These are phyloP conservation scores for Candida buenavistaensis DNA, from an alignment of 1,139 yeast genomes.

Conservation along the genomic window DNA sequence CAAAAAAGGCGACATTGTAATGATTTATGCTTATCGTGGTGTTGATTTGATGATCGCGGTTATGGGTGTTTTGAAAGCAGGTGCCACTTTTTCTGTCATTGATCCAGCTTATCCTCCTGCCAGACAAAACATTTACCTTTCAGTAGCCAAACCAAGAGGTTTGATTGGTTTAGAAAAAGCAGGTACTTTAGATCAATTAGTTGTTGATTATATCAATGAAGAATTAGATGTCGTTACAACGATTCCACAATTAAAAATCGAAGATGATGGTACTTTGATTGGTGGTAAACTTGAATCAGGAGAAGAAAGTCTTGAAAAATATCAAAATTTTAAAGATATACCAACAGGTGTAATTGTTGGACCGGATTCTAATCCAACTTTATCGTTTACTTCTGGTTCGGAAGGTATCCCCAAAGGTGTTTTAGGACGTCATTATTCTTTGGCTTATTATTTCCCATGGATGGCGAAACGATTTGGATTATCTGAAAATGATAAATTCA, in stretches of 20 bases:
- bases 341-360: conserved; percentile 93
- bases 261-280: conserved; percentile 69
- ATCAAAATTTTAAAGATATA: conserved; percentile 44
- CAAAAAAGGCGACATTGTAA: conserved; percentile 88
- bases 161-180: conserved; percentile 89
- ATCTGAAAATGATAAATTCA: conserved; percentile 79
- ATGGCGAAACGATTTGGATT: conserved; percentile 85
- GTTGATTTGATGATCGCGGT: conserved; percentile 96
- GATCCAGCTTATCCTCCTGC: conserved; percentile 99
- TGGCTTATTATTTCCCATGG: conserved; percentile 98
- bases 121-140: conserved; percentile 87
- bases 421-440: conserved; percentile 92
- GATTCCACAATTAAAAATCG: conserved; percentile 74
- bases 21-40: conserved; percentile 97
- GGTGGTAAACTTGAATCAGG: conserved; percentile 50
- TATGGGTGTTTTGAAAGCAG: conserved; percentile 96
- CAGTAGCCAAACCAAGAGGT: conserved; percentile 92
- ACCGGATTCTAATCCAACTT: conserved; percentile 95
- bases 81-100: conserved; percentile 96
- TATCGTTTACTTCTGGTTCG: conserved; percentile 96
- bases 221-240: conserved; percentile 73
- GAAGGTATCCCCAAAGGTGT: conserved; percentile 99
- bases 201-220: conserved; percentile 68
- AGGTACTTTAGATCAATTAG: conserved; percentile 74
- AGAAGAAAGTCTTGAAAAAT: conserved; percentile 52